Base-by-base conservation (phyloP, 495 filamentous ascomycete species). In the Annulohypoxylon nitens region DNA sequence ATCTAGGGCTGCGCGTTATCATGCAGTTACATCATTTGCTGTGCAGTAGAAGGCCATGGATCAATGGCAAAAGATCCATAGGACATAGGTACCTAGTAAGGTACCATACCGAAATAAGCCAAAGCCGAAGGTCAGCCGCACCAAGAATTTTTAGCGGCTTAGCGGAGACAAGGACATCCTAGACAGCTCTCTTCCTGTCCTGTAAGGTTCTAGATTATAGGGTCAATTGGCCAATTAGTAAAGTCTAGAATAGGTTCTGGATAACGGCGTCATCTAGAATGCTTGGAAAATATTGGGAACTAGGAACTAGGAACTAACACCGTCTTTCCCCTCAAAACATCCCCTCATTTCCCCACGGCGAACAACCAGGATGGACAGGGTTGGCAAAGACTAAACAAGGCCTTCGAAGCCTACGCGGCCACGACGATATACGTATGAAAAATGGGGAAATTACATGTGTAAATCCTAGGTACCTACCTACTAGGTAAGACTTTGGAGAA, bases 281-380 rank as follows among this genome's bases (percentile, higher is more conserved):
- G n/a, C 50, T 53, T 53, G 25, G 50, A 54, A 43, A n/a, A 43
- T 14, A 43, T 11, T 43, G 39, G 39, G 12, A 43, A 39, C 9
- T 39, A 39, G 36, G 8, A 39, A 12, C 23, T 30, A 26, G 18
- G 11, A 26, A 12, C n/a, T 26, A 20, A 9, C 20, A 47, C n/a
- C 20, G 8, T 37, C 30, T n/a, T 39, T 16, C 50, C 39, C 25
- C 67, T 43, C 50, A 59, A 10, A 4, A 16, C 43, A 30, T 14
- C 67, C 67, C 61, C 59, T 64, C 68, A 64, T 54, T 70, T 61
- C 68, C 61, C 53, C 68, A 48, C 67, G 60, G 58, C 25, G 30
- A 5, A 16, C 58, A 61, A 14, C 39, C 30, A 6, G 30, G 30
- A 30, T 30, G 3, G 30, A 30, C 30, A 30, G 5, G 30, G 5